phyloP scores from a whole-genome alignment of 1,139 yeast species.

The Debaryomycetaceae sp. region DNA sequence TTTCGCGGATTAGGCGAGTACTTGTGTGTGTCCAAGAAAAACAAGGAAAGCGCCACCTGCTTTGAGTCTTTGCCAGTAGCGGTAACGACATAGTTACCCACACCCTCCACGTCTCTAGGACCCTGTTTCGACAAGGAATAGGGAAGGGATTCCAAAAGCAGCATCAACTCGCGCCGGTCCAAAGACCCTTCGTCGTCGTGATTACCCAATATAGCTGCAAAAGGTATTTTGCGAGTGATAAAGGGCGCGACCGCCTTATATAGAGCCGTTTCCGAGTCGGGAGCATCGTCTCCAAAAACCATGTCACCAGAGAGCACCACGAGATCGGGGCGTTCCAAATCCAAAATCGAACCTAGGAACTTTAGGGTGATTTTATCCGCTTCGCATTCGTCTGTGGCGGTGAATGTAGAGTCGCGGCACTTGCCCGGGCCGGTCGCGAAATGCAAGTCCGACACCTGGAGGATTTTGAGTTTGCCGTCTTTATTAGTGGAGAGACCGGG shows the following conservation, averaged over 20 bases:
- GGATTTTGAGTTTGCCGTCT: conserved; percentile 53
- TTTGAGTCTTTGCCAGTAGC: conserved; percentile 9
- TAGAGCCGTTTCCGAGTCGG: conserved; percentile 70
- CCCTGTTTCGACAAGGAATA: conserved; percentile 54
- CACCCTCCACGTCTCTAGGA: conserved; percentile 59
- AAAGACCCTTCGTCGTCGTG: conserved; percentile 78
- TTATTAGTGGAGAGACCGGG: conserved; percentile 16
- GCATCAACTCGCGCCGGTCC: conserved; percentile 50
- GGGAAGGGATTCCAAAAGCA: conserved; percentile 46
- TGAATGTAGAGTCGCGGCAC: conserved; percentile 63
- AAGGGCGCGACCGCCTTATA: conserved; percentile 71
- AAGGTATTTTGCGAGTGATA: conserved; percentile 58
- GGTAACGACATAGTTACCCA: conserved; percentile 62
- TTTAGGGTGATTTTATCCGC: conserved; percentile 65
- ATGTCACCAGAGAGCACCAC: conserved; percentile 87
- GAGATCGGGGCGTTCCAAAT: conserved; percentile 65
- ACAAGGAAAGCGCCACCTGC: conserved; percentile 46
- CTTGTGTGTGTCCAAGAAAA: conserved; percentile 76
- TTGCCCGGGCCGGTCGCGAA: conserved; percentile 66
- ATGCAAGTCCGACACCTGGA: conserved; percentile 84
- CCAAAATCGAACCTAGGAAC: conserved; percentile 55
- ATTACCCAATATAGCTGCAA: conserved; percentile 71
- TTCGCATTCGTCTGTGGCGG: conserved; percentile 32
- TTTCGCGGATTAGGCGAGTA: conserved; percentile 55
- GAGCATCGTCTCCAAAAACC: conserved; percentile 56